phyloP scores from a whole-genome alignment of 108 stramenopile species.

The Pseudonitzschia multiseries region DNA sequence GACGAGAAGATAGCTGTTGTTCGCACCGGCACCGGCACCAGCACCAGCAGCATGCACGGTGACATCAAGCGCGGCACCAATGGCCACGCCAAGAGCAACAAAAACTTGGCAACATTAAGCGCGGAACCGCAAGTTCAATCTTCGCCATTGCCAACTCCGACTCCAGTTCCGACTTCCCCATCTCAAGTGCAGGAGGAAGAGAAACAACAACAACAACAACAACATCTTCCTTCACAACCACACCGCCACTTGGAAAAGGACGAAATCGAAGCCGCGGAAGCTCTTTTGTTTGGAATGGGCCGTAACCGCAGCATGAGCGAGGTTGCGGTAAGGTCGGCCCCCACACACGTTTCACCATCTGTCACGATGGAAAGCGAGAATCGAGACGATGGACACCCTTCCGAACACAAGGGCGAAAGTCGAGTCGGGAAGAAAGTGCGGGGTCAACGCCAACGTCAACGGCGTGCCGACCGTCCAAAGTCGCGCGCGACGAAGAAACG shows the following conservation, averaged over 20 bases:
- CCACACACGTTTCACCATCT: not conserved
- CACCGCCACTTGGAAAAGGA: slow-evolving; percentile 4
- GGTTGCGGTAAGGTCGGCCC: no score
- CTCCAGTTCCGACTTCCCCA: not conserved
- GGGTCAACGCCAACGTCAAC: no score
- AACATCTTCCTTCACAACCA: not conserved
- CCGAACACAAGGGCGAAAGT: not conserved
- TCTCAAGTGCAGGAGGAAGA: not conserved
- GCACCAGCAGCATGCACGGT: not conserved
- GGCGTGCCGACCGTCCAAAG: no score
- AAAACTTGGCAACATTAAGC: not conserved
- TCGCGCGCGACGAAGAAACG: not conserved
- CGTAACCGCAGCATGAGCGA: not conserved
- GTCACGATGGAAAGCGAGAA: not conserved
- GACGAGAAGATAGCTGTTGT: no score
- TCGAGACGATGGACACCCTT: not conserved
- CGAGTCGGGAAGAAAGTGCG: no score
- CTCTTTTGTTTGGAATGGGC: slow-evolving; percentile 16
- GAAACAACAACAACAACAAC: not conserved
- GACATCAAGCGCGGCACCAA: not conserved
- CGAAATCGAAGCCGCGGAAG: slow-evolving; percentile 20
- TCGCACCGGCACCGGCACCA: not conserved
- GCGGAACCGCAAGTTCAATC: not conserved
- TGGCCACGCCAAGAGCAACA: not conserved
- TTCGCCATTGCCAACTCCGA: not conserved